phyloP scores from a whole-genome alignment of 257 asterid species.

The Solanum etuberosum region DNA sequence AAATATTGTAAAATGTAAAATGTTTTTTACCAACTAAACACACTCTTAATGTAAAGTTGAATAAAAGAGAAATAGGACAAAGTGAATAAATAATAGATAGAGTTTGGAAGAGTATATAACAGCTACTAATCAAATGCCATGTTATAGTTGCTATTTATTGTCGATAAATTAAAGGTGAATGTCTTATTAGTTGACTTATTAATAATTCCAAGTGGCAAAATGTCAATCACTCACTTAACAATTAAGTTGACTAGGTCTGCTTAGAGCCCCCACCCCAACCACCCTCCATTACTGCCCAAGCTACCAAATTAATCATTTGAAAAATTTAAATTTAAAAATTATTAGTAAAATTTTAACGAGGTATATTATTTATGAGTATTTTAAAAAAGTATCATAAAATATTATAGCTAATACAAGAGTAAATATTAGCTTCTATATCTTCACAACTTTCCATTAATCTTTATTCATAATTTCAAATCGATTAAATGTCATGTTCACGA shows the following conservation, averaged over 20 bases:
- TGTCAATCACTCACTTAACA: background rate
- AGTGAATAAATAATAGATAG: background rate
- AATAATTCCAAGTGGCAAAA: background rate
- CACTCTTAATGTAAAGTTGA: background rate
- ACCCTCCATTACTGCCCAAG: too few relatives aligned
- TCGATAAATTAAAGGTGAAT: background rate
- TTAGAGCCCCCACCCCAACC: background rate
- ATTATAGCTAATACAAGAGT: too few relatives aligned
- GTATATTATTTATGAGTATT: too few relatives aligned
- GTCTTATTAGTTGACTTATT: background rate
- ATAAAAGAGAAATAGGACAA: background rate
- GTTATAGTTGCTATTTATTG: background rate
- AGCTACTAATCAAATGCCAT: background rate
- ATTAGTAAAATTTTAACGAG: too few relatives aligned
- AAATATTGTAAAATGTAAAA: too few relatives aligned
- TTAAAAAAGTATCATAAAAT: too few relatives aligned
- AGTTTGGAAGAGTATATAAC: background rate
- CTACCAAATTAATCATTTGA: too few relatives aligned
- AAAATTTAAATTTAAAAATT: too few relatives aligned
- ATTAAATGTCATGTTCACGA: background rate
- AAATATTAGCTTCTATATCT: too few relatives aligned
- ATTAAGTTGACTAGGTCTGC: background rate
- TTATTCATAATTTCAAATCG: background rate
- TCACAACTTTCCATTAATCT: background rate
- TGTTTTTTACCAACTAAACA: background rate